Evolutionary conservation across 768 basidiomycete genomes (phyloP).

Genomic region (Hydnomerulius pinastri): DNA sequence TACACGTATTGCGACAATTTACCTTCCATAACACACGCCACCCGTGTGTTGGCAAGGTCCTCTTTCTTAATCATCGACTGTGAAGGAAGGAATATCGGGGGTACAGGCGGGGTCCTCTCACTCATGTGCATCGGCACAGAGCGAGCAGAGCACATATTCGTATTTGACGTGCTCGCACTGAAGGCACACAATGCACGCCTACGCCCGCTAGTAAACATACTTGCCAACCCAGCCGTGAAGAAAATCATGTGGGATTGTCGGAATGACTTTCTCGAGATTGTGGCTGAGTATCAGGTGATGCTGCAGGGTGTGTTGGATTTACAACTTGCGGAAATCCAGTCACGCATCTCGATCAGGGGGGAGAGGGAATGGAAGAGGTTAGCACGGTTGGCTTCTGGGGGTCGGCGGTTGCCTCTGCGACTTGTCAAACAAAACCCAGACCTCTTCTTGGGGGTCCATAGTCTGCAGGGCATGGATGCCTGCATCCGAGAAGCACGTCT

Average conservation of each 20-base stretch:
- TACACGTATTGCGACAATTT: constrained; percentile 22
- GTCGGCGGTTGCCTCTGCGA: constrained; percentile 24
- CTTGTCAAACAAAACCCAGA: constrained; percentile 25
- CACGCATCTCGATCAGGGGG: constrained; percentile 24
- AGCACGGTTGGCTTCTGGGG: constrained; percentile 24
- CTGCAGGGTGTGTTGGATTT: constrained; percentile 40
- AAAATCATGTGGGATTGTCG: constrained; percentile 48
- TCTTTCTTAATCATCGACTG: constrained; percentile 40
- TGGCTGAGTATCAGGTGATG: constrained; percentile 24
- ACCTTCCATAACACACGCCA: constrained; percentile 17
- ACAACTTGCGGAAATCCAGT: constrained; percentile 41
- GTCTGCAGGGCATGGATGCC: constrained; percentile 37
- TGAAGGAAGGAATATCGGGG: constrained; percentile 40
- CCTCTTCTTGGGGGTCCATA: constrained; percentile 34
- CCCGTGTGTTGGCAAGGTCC: constrained; percentile 18
- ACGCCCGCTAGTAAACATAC: constrained; percentile 26
- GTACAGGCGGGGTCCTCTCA: constrained; percentile 31
- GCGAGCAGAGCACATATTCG: constrained; percentile 32
- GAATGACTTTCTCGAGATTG: constrained; percentile 41
- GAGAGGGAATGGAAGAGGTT: constrained; percentile 30
- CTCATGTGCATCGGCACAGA: constrained; percentile 38
- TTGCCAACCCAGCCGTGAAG: constrained; percentile 29
- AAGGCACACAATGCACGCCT: constrained; percentile 16
- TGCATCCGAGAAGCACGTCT: constrained; percentile 30
- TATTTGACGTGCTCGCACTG: constrained; percentile 40